These are phyloP conservation scores for Paxillus involutus DNA, from an alignment of 768 basidiomycete species.

Conservation along the genomic window DNA sequence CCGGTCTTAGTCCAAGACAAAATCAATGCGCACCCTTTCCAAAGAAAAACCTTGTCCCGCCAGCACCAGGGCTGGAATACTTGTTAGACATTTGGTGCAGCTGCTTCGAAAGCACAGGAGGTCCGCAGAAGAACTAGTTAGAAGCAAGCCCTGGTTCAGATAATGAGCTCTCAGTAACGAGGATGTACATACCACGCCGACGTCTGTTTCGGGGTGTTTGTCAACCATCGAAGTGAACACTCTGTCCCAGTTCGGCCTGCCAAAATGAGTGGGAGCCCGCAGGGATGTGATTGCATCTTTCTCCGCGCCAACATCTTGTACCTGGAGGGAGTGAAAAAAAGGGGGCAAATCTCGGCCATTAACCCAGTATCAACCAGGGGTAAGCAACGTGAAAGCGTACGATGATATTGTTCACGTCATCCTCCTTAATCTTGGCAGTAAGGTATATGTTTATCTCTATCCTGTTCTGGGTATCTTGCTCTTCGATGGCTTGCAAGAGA, in stretches of 20 bases:
- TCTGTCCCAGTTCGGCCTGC: slow-evolving; percentile 84
- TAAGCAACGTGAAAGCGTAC: slow-evolving; percentile 38
- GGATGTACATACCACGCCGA: slow-evolving; percentile 64
- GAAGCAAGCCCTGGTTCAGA: slow-evolving; percentile 1
- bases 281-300: slow-evolving; percentile 89
- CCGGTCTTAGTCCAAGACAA: not conserved
- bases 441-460: slow-evolving; percentile 96
- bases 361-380: slow-evolving; percentile 1
- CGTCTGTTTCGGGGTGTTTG: slow-evolving; percentile 86
- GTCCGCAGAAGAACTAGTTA: slow-evolving; percentile 81
- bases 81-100: slow-evolving; percentile 84
- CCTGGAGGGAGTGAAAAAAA: slow-evolving; percentile 31
- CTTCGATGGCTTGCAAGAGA: slow-evolving; percentile 88
- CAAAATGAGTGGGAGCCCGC: slow-evolving; percentile 90
- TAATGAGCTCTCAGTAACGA: not conserved
- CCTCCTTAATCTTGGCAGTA: slow-evolving; percentile 87
- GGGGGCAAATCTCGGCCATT: not conserved
- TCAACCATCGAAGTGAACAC: slow-evolving; percentile 72
- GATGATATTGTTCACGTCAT: slow-evolving; percentile 92
- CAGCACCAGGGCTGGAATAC: slow-evolving; percentile 70
- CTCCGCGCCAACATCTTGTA: slow-evolving; percentile 90
- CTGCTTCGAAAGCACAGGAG: slow-evolving; percentile 62
- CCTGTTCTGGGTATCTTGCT: slow-evolving; percentile 79
- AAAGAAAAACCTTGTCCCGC: slow-evolving; percentile 85
- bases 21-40: slow-evolving; percentile 66